These are phyloP conservation scores for Saccharomycopsis hybrid DNA, from an alignment of 1,139 yeast genomes.

Conservation along the genomic window DNA sequence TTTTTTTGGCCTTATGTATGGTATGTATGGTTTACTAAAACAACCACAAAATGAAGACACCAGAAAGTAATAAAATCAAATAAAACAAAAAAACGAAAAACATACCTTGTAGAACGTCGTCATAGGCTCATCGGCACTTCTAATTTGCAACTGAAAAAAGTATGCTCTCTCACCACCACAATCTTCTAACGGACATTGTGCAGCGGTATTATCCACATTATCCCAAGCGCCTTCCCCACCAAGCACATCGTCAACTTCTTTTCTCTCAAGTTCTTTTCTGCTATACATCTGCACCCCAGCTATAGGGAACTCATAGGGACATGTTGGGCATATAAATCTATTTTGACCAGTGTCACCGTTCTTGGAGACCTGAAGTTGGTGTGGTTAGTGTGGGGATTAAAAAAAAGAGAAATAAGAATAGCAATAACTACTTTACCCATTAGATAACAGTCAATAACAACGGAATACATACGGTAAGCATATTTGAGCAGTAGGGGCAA, in stretches of 20 bases:
- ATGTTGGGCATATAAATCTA: constrained; percentile 73
- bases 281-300: constrained; percentile 79
- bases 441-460: too few species aligned
- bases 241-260: constrained; percentile 90
- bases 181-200: constrained; percentile 81
- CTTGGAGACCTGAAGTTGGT: constrained; percentile 29
- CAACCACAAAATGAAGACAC: not conserved
- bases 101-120: constrained; percentile 74
- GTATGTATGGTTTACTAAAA: too few species aligned
- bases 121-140: constrained; percentile 92
- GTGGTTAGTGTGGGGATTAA: too few species aligned
- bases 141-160: constrained; percentile 91
- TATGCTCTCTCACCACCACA: constrained; percentile 93
- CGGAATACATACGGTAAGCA: constrained; percentile 60
- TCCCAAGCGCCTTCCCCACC: constrained; percentile 99
- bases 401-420: not conserved
- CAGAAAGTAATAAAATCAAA: not conserved
- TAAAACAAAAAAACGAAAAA: constrained; percentile 1
- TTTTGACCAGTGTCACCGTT: constrained; percentile 33
- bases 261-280: constrained; percentile 73
- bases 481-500: constrained; percentile 89
- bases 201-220: constrained; percentile 84
- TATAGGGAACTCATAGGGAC: constrained; percentile 91
- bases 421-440: too few species aligned
- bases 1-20: not conserved